phyloP scores from a whole-genome alignment of 768 basidiomycete species.

The Nidula microcarpa region DNA sequence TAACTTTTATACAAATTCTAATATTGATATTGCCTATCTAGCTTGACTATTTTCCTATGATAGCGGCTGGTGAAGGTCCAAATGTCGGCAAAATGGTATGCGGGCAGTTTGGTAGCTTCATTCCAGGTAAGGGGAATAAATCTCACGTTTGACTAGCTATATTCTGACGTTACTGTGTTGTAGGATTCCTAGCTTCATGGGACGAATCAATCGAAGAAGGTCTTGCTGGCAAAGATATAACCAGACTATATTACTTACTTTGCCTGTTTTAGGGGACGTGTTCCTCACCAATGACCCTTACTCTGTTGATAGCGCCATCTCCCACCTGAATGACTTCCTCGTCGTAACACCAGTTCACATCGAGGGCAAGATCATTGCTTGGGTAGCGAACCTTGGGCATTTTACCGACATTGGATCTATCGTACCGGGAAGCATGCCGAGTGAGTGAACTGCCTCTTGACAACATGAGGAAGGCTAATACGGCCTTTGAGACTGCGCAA shows the following conservation, averaged over 20 bases:
- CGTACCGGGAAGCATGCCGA: constrained; percentile 17
- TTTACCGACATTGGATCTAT: constrained; percentile 21
- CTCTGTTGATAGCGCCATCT: constrained; percentile 19
- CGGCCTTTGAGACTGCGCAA: constrained; percentile 8
- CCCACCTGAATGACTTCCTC: constrained; percentile 25
- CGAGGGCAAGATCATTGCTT: constrained; percentile 20
- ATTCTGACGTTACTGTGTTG: neutral
- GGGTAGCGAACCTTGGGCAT: constrained; percentile 24
- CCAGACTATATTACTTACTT: neutral
- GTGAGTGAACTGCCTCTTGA: no score
- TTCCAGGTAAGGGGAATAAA: constrained; percentile 13
- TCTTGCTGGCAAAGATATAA: neutral
- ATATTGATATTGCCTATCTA: constrained; percentile 1
- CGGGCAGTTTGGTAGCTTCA: constrained; percentile 25
- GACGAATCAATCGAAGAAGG: constrained; percentile 24
- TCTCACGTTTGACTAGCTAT: neutral
- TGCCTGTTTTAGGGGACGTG: constrained; percentile 5
- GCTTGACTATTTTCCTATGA: constrained; percentile 24
- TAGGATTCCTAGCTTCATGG: constrained; percentile 22
- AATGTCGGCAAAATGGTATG: constrained; percentile 23
- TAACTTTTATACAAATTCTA: neutral
- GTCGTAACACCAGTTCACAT: constrained; percentile 21
- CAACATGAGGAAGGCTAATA: no score
- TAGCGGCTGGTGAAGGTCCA: constrained; percentile 20
- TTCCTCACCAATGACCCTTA: constrained; percentile 27